These are phyloP conservation scores for Pseudogymnoascus sp. DNA, from an alignment of 2,329 filamentous ascomycete genomes.

Conservation along the genomic window DNA sequence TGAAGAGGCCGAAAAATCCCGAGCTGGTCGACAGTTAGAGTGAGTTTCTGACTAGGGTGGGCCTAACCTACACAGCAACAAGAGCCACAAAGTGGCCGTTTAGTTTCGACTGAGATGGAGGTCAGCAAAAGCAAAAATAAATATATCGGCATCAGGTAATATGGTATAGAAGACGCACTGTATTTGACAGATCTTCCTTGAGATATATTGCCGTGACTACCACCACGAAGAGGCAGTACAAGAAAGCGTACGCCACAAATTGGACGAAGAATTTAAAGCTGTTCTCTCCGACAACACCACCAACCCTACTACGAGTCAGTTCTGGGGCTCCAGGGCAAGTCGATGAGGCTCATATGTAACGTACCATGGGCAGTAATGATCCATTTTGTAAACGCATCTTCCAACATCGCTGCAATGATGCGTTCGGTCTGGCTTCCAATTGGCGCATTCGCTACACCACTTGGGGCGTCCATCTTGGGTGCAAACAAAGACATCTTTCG, in stretches of 20 bases:
- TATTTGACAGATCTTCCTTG: conserved; percentile 33
- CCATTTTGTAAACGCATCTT: conserved; percentile 82
- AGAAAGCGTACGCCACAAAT: conserved; percentile 65
- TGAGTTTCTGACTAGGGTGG: conserved; percentile 5
- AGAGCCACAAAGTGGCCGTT: conserved; percentile 60
- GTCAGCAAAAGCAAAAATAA: neutral
- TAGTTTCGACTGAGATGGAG: neutral
- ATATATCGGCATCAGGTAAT: neutral
- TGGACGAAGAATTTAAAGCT: conserved; percentile 91
- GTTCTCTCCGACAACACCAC: conserved; percentile 80
- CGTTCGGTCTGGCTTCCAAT: conserved; percentile 80
- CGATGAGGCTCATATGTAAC: conserved; percentile 10
- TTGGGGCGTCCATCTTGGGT: conserved; percentile 74
- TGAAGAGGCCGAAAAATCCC: conserved; percentile 73
- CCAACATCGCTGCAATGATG: conserved; percentile 81
- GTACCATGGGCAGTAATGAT: conserved; percentile 86
- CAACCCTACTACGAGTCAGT: conserved; percentile 52
- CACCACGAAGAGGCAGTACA: conserved; percentile 60
- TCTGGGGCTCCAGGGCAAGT: neutral
- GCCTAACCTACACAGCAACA: conserved; percentile 50
- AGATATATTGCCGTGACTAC: conserved; percentile 59
- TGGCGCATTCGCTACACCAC: conserved; percentile 78
- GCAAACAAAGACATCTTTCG: conserved; percentile 76
- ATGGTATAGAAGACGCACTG: neutral
- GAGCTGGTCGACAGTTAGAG: conserved; percentile 32